These are phyloP conservation scores for Pichia sp. DNA, from an alignment of 1,139 yeast genomes.

Conservation along the genomic window DNA sequence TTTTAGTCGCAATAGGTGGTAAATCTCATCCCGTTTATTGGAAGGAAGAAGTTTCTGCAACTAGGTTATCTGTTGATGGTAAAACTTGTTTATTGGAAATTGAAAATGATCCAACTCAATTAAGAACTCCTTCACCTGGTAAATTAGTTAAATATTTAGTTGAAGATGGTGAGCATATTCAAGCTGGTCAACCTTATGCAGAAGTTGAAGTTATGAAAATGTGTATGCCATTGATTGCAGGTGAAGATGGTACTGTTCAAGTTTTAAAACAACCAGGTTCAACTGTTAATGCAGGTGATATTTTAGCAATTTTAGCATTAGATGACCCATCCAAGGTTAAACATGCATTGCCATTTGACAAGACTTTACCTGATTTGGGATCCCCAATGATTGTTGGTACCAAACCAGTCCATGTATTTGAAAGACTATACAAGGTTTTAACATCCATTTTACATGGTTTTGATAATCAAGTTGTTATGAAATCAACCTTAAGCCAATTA, in stretches of 20 bases:
- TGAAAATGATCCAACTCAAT: slow-evolving; percentile 97
- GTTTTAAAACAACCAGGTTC: slow-evolving; percentile 97
- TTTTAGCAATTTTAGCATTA: slow-evolving; percentile 84
- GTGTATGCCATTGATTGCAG: slow-evolving; percentile 90
- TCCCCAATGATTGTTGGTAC: slow-evolving; percentile 76
- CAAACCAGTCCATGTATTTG: slow-evolving; percentile 74
- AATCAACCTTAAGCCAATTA: slow-evolving; percentile 66
- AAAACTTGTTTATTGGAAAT: slow-evolving; percentile 89
- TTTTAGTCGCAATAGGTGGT: slow-evolving; percentile 82
- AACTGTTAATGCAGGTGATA: slow-evolving; percentile 92
- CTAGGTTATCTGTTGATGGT: slow-evolving; percentile 92
- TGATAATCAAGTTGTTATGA: slow-evolving; percentile 93
- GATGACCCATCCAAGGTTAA: slow-evolving; percentile 97
- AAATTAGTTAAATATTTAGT: slow-evolving; percentile 88
- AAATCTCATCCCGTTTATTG: slow-evolving; percentile 92
- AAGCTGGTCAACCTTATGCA: slow-evolving; percentile 90
- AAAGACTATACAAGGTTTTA: slow-evolving; percentile 51
- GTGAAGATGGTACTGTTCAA: slow-evolving; percentile 90
- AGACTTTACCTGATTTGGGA: slow-evolving; percentile 86
- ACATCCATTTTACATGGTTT: slow-evolving; percentile 79
- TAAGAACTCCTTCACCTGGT: slow-evolving; percentile 98
- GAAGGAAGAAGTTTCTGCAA: slow-evolving; percentile 96
- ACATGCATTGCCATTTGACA: slow-evolving; percentile 93
- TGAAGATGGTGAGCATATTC: slow-evolving; percentile 90
- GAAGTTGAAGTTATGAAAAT: slow-evolving; percentile 99